These are phyloP conservation scores for Camelina sativa DNA, from an alignment of 345 rosid genomes.

Conservation along the genomic window DNA sequence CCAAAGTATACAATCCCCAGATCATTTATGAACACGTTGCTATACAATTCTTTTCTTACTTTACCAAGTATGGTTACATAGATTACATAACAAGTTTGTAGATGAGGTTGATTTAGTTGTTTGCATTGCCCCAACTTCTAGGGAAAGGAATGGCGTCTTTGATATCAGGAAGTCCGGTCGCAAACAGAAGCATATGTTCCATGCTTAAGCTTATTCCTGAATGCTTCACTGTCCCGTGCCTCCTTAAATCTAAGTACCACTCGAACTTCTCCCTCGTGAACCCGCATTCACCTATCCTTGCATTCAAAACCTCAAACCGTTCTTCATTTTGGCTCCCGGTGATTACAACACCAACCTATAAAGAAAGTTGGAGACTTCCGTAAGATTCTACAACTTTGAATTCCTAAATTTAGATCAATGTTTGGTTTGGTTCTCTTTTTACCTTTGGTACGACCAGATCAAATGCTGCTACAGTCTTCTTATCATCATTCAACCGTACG, in stretches of 20 bases:
- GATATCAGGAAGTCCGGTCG: conserved; percentile 73
- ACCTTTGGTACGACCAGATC: conserved; percentile 90
- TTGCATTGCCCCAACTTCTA: conserved; percentile 58
- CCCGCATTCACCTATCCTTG: conserved; percentile 65
- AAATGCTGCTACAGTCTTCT: conserved; percentile 85
- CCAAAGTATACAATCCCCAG: neutral
- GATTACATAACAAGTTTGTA: conserved; percentile 15
- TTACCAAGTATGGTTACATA: conserved; percentile 9
- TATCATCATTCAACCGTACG: conserved; percentile 69
- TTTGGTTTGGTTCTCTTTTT: conserved; percentile 26
- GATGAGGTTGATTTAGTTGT: conserved; percentile 43
- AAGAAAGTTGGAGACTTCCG: conserved; percentile 20
- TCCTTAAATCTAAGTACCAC: conserved; percentile 81
- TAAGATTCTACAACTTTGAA: neutral
- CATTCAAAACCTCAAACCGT: conserved; percentile 53
- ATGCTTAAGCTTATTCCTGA: conserved; percentile 76
- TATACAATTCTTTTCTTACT: neutral
- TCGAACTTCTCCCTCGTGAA: conserved; percentile 63
- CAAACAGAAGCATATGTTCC: conserved; percentile 74
- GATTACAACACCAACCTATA: conserved; percentile 73
- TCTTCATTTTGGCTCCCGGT: conserved; percentile 89
- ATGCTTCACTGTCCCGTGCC: conserved; percentile 78
- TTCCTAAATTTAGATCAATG: neutral
- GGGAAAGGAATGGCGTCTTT: conserved; percentile 89
- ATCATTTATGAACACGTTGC: conserved; percentile 13